Conservation (phyloP, 805 yeast genomes). For the Priceomyces fermenticarens region DNA sequence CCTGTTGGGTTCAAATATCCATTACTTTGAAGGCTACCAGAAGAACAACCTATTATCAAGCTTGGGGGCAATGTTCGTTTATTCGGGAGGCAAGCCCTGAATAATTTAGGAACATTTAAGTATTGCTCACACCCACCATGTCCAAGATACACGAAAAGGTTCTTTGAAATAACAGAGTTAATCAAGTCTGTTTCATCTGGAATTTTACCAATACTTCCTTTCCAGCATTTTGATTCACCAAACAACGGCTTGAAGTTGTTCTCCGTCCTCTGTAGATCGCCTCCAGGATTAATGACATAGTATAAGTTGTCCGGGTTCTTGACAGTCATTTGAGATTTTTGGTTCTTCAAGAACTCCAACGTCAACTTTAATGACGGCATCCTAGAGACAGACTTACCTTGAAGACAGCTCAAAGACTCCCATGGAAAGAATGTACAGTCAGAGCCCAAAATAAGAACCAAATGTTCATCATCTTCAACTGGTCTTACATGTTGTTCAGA, state of each 20-base stretch:
- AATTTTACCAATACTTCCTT: conserved; percentile 48
- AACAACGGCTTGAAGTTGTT: conserved; percentile 31
- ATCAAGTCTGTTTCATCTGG: conserved; percentile 59
- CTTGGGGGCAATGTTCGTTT: conserved; percentile 52
- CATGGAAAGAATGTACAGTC: conserved; percentile 76
- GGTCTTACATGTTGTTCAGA: conserved; percentile 25
- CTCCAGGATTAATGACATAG: conserved; percentile 78
- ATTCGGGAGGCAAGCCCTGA: conserved; percentile 16
- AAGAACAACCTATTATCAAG: conserved; percentile 85
- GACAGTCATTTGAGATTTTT: not conserved
- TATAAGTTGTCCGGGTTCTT: conserved; percentile 18
- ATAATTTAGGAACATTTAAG: conserved; percentile 52
- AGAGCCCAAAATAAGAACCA: conserved; percentile 67
- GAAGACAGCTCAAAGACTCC: conserved; percentile 72
- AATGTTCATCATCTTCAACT: conserved; percentile 39
- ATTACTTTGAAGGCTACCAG: conserved; percentile 59
- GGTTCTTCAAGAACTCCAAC: conserved; percentile 27
- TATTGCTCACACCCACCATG: conserved; percentile 97
- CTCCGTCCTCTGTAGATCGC: conserved; percentile 72
- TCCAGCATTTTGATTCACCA: conserved; percentile 12
- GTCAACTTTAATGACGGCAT: conserved; percentile 62
- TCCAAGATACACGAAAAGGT: conserved; percentile 76
- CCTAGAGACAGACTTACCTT: conserved; percentile 59
- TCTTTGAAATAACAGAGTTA: conserved; percentile 32
- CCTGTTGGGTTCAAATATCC: conserved; percentile 75